Evolutionary conservation across 257 asterid species (phyloP), one percentile per base, ranked within the genome.

Genomic region (Solanum stenotomum): DNA sequence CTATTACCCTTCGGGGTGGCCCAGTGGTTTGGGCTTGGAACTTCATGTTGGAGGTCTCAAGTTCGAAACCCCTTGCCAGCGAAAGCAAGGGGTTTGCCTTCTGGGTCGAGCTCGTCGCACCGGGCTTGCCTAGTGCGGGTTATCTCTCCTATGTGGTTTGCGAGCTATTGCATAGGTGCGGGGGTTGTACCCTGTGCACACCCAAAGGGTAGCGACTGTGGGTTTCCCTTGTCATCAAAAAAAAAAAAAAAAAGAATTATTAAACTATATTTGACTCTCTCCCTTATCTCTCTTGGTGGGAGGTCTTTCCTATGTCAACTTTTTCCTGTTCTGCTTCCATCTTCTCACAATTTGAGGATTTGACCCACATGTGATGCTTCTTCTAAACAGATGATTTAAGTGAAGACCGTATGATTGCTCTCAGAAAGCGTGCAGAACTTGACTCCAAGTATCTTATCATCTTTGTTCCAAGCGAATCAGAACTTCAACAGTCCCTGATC

Each of bases 351-450:
- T 81, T 27, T 81, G 16, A 52, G 85, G 42, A 42, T 61, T 27
- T 87, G n/a, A 40, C 52, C 27, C 40, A 44, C 20, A 20, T 59
- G 49, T 33, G 76, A 23, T 23, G 35, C 34, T 65, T 31, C 46
- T 87, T 61, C 89, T 70, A 85, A 87, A 93, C 97, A 97, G 99
- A 95, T 91, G 95, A 93, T 84, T 91, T 93, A n/a, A 94, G 90
- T 91, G 99, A 97, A 90, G 99, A 96, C 84, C 99, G 99, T 84
- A 94, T 95, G 94, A 90, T 89, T 90, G 95, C 99, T 90, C 90
- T 96, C 92, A 91, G 97, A 90, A 97, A 97, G 92, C 98, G 98
- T 75, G 98, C 99, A 38, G 99, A 96, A 92, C 90, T 96, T 49
- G 99, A 96, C 89, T 84, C 98, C 1, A 97, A 97, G 92, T 88